Base-by-base conservation (phyloP, 139 green algal genomes). In the Chlamydomonas incerta region DNA sequence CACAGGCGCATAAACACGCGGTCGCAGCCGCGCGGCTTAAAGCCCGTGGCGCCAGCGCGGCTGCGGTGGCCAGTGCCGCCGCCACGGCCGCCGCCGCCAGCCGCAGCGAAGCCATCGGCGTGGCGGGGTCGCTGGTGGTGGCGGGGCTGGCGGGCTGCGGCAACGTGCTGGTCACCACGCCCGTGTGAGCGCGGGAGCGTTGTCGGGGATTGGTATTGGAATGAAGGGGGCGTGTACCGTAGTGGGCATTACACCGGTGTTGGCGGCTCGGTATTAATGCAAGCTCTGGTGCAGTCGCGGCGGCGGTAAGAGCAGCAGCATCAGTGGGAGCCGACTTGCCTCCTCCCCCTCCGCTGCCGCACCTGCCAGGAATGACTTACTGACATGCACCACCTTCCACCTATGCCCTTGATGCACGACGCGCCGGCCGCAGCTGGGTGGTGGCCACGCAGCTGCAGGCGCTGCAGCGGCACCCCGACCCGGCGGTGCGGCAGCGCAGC, bases 161-260 rank as follows among this genome's bases (percentile, higher is more conserved):
- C 52, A 98, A 98, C 75, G 96, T 98, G 71, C 81, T 98, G 87
- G 80, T 95, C 10, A 99, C 97, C 75, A 98, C 96, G 82, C 97
- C 97, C 10, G 97, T 99, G 62, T 99, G 55, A 24, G 55, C n/a
- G n/a, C n/a, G 8, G 96, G 96, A 0, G 87, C 89, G 21, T 47
- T 95, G 60, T 94, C 95, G 5, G 95, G 94, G 47, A 90, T 81
- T 55, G 65, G 73, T 57, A 98, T n/a, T n/a, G n/a, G n/a, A n/a
- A n/a, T n/a, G n/a, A n/a, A n/a, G n/a, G n/a, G n/a, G n/a, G n/a
- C n/a, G n/a, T n/a, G n/a, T n/a, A n/a, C n/a, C n/a, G n/a, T n/a
- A n/a, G n/a, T n/a, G n/a, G n/a, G n/a, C n/a, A n/a, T n/a, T n/a
- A n/a, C n/a, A n/a, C n/a, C n/a, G n/a, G n/a, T n/a, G n/a, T n/a